Conservation (phyloP, 768 basidiomycete genomes). For the Coprinopsis marcescibilis region DNA sequence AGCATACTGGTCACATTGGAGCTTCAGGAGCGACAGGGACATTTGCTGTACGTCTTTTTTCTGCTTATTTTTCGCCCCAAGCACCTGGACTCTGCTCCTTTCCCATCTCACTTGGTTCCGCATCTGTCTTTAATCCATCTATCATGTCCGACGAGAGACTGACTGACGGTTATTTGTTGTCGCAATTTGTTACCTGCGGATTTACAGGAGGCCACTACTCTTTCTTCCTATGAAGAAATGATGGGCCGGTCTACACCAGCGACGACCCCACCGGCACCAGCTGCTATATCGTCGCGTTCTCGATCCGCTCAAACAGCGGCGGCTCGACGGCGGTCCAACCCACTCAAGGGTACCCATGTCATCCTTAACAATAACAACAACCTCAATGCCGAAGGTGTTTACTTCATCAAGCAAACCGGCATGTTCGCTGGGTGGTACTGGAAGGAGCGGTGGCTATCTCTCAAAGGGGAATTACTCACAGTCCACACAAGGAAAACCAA, state of each 20-base stretch:
- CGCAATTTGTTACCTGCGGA: neutral
- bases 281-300: constrained; percentile 12
- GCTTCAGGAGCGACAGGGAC: constrained; percentile 23
- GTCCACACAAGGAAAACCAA: constrained; percentile 63
- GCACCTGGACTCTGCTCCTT: constrained; percentile 1
- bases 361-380: constrained; percentile 16
- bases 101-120: constrained; percentile 1
- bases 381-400: constrained; percentile 50
- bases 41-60: constrained; percentile 23
- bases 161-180: constrained; percentile 1
- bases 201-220: constrained; percentile 9
- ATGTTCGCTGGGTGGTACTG: constrained; percentile 67
- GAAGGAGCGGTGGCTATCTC: constrained; percentile 69
- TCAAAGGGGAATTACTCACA: constrained; percentile 58
- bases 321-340: constrained; percentile 14
- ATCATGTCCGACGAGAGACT: neutral
- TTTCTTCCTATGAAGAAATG: constrained; percentile 9
- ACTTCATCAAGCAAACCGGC: constrained; percentile 72
- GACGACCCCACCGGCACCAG: neutral
- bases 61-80: neutral
- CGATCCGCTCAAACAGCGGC: constrained; percentile 8
- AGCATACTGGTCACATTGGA: constrained; percentile 36
- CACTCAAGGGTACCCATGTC: constrained; percentile 8
- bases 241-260: constrained; percentile 6
- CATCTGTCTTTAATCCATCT: constrained; percentile 2